These are phyloP conservation scores for Daldinia grandis DNA, from an alignment of 495 filamentous ascomycete genomes.

Conservation along the genomic window DNA sequence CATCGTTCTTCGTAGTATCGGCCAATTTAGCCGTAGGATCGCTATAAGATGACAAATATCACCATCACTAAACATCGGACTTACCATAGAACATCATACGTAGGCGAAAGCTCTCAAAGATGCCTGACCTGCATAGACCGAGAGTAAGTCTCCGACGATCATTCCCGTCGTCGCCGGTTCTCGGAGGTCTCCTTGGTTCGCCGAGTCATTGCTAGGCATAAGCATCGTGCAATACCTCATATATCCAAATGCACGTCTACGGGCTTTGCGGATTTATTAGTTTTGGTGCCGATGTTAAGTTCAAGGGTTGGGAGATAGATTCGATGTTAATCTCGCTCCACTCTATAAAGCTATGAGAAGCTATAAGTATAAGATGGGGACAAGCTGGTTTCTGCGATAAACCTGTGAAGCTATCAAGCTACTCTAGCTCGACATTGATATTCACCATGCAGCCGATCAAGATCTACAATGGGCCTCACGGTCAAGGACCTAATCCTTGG, in stretches of 20 bases:
- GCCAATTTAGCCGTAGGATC: background rate
- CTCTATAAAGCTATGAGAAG: background rate
- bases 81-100: too few species aligned
- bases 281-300: background rate
- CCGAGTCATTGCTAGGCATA: background rate
- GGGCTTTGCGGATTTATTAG: slow-evolving; percentile 1
- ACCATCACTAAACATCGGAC: background rate
- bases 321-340: background rate
- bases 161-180: background rate
- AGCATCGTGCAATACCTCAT: background rate
- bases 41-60: background rate
- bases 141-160: background rate
- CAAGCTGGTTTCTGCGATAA: background rate
- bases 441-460: slow-evolving; percentile 38
- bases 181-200: background rate
- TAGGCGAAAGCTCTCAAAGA: background rate
- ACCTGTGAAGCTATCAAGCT: background rate
- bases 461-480: slow-evolving; percentile 48
- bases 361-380: background rate
- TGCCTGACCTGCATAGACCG: background rate
- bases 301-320: background rate
- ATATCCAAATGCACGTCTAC: background rate
- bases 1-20: background rate
- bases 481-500: slow-evolving; percentile 68
- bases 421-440: background rate